These are phyloP conservation scores for Syzygium grande DNA, from an alignment of 345 rosid genomes.

Conservation along the genomic window DNA sequence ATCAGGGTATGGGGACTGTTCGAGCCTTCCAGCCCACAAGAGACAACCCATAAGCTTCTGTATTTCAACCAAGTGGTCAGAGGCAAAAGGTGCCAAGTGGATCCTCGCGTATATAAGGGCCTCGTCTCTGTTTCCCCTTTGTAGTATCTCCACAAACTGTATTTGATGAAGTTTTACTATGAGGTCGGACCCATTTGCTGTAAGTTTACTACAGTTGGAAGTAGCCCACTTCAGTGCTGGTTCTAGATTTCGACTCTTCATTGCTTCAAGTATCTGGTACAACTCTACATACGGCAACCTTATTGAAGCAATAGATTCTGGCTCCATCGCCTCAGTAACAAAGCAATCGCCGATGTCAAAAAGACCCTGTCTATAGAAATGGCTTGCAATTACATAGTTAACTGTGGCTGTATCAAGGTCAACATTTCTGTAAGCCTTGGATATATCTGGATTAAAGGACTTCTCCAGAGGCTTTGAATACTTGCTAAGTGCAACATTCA, in stretches of 20 bases:
- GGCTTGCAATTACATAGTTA: conserved; percentile 56
- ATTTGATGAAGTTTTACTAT: conserved; percentile 49
- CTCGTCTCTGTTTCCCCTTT: conserved; percentile 34
- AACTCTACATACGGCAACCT: conserved; percentile 52
- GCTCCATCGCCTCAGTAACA: conserved; percentile 25
- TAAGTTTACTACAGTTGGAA: conserved; percentile 38
- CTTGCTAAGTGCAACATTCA: conserved; percentile 33
- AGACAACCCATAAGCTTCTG: conserved; percentile 48
- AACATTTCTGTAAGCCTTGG: conserved; percentile 53
- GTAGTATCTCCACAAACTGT: conserved; percentile 56
- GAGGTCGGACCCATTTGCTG: conserved; percentile 36
- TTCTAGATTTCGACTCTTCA: conserved; percentile 37
- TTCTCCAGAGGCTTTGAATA: conserved; percentile 53
- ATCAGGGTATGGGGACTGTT: conserved; percentile 48
- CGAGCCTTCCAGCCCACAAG: conserved; percentile 43
- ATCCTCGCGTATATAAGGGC: conserved; percentile 56
- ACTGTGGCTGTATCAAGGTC: conserved; percentile 46
- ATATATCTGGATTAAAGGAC: conserved; percentile 53
- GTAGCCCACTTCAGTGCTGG: conserved; percentile 80
- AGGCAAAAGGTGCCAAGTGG: conserved; percentile 35
- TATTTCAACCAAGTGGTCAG: conserved; percentile 25
- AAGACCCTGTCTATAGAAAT: conserved; percentile 65
- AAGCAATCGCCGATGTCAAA: conserved; percentile 79
- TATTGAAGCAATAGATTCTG: not conserved
- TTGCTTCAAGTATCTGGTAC: conserved; percentile 44